A percentile compares a stretch with the other conserved stretches of the same genome.
These are phyloP conservation scores for Zygoascus ofunaensis DNA, from an alignment of 805 yeast species.

Conservation along the genomic window DNA sequence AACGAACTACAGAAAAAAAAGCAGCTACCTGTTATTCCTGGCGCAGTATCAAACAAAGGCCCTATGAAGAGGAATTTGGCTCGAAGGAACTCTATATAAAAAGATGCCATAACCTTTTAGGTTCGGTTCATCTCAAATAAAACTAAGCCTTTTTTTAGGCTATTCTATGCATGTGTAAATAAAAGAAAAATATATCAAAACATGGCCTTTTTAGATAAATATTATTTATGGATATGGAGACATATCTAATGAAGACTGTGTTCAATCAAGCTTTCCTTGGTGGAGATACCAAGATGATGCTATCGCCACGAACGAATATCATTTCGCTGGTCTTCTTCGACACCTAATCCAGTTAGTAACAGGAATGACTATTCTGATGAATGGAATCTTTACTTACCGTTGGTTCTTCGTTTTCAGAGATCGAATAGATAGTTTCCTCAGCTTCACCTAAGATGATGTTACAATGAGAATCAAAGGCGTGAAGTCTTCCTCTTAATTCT, in stretches of 20 bases:
- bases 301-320: conserved; percentile 97
- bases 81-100: conserved; percentile 52
- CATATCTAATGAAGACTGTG: no score
- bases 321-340: conserved; percentile 60
- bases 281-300: conserved; percentile 74
- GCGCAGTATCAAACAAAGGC: conserved; percentile 30
- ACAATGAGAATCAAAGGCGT: conserved; percentile 94
- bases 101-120: background rate
- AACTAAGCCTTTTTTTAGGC: no score
- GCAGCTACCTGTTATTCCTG: conserved; percentile 55
- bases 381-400: conserved; percentile 22
- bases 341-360: conserved; percentile 23
- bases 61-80: conserved; percentile 27
- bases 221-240: background rate
- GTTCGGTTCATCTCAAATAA: background rate
- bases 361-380: background rate
- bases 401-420: conserved; percentile 40
- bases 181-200: conserved; percentile 1
- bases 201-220: background rate
- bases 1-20: conserved; percentile 43
- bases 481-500: conserved; percentile 81
- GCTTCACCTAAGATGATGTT: conserved; percentile 93
- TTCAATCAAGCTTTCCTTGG: conserved; percentile 9
- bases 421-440: conserved; percentile 62
- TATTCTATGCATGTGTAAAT: no score